These are phyloP conservation scores for Coffea humblotiana DNA, from an alignment of 305 asterid species.

Conservation along the genomic window DNA sequence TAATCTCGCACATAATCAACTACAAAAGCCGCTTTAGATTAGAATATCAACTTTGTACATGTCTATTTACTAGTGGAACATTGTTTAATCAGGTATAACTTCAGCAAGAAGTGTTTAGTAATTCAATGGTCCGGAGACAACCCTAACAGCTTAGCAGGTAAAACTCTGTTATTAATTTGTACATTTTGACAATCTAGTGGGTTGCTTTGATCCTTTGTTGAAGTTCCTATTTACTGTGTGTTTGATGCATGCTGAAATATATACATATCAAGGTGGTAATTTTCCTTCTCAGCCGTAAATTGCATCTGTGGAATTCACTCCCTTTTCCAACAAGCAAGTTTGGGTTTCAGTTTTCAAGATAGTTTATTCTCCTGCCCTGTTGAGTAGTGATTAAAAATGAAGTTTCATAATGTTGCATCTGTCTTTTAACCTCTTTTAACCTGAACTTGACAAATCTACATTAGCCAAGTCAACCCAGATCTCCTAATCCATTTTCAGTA, in stretches of 20 bases:
- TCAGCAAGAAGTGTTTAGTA: constrained; percentile 60
- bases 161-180: not conserved
- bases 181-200: not conserved
- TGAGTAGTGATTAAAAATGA: not conserved
- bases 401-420: not conserved
- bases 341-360: not conserved
- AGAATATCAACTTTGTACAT: not conserved
- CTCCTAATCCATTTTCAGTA: not conserved
- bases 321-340: not conserved
- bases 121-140: constrained; percentile 92
- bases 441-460: not conserved
- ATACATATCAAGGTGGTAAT: no score
- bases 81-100: constrained; percentile 57
- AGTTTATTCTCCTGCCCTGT: not conserved
- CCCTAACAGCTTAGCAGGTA: constrained; percentile 94
- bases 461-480: not conserved
- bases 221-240: not conserved
- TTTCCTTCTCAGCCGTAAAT: not conserved
- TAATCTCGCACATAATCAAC: not conserved
- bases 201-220: not conserved
- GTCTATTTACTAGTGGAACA: not conserved
- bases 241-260: not conserved
- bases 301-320: not conserved
- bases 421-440: no score
- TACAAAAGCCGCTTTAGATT: no score